Percentiles rank a stretch among this genome's conserved stretches.
phyloP scores from a whole-genome alignment of 768 basidiomycete genomes.

The Melanogaster broomeanus region DNA sequence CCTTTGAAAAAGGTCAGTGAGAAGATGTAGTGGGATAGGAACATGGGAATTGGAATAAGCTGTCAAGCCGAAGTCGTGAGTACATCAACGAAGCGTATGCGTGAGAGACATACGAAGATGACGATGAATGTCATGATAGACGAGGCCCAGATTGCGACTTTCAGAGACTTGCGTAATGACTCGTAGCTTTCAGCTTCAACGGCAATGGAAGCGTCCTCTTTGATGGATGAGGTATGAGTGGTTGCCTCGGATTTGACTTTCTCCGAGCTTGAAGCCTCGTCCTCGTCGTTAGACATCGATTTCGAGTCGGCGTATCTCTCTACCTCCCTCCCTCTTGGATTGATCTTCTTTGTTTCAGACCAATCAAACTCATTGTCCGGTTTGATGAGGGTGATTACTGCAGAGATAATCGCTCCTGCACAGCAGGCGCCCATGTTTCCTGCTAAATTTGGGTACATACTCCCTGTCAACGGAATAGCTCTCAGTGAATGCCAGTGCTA shows the following conservation, averaged over 20 bases:
- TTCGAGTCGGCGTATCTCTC: conserved; percentile 3
- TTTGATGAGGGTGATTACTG: conserved; percentile 14
- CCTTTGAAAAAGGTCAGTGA: conserved; percentile 16
- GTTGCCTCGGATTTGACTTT: conserved; percentile 14
- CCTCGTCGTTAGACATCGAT: neutral
- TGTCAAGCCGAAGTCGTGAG: neutral
- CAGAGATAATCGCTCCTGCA: conserved; percentile 15
- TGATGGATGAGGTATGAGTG: neutral
- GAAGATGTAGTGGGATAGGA: conserved; percentile 18
- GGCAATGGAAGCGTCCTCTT: conserved; percentile 2
- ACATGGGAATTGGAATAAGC: conserved; percentile 20
- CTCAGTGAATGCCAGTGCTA: neutral
- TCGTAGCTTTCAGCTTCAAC: conserved; percentile 5
- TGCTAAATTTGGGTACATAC: conserved; percentile 17
- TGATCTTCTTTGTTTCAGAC: conserved; percentile 17
- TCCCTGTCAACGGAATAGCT: neutral
- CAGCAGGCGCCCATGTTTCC: conserved; percentile 18
- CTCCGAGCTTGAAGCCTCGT: conserved; percentile 4
- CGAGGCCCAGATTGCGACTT: conserved; percentile 14
- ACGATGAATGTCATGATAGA: conserved; percentile 14
- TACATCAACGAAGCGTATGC: neutral
- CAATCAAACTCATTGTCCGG: conserved; percentile 20
- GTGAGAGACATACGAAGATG: conserved; percentile 7
- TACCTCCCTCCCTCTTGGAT: conserved; percentile 11
- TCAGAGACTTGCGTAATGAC: conserved; percentile 9